Conservation (phyloP, 2,329 filamentous ascomycete genomes). For the Raffaelea deltoideospora region DNA sequence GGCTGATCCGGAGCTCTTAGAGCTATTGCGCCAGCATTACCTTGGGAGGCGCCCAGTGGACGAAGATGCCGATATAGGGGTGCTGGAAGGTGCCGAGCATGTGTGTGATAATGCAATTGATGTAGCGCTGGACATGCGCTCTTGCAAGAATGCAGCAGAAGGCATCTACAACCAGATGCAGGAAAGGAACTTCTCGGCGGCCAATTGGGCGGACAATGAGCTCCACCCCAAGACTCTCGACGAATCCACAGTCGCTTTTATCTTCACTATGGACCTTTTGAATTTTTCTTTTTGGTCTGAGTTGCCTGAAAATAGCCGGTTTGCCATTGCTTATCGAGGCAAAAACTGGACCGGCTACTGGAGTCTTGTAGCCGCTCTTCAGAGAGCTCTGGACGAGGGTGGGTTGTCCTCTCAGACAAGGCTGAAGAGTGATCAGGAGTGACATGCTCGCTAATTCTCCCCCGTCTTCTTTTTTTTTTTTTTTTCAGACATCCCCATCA, state of each 20-base stretch:
- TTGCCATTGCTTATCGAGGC: slow-evolving; percentile 67
- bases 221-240: slow-evolving; percentile 76
- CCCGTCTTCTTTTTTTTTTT: too few species aligned
- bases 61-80: slow-evolving; percentile 59
- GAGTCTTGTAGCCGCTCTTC: slow-evolving; percentile 77
- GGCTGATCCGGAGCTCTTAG: slow-evolving; percentile 73
- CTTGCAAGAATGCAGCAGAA: slow-evolving; percentile 68
- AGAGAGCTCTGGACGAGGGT: slow-evolving; percentile 81
- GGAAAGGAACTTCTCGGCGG: slow-evolving; percentile 65
- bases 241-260: slow-evolving; percentile 70
- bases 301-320: slow-evolving; percentile 51
- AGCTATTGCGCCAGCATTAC: slow-evolving; percentile 69
- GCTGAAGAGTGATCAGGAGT: too few species aligned
- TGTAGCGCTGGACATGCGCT: slow-evolving; percentile 71
- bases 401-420: not conserved
- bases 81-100: slow-evolving; percentile 68
- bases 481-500: slow-evolving; percentile 63
- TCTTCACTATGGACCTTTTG: slow-evolving; percentile 92
- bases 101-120: slow-evolving; percentile 90
- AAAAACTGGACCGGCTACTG: slow-evolving; percentile 88
- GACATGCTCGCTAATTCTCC: too few species aligned
- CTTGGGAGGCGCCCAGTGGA: slow-evolving; percentile 39
- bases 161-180: slow-evolving; percentile 72
- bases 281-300: slow-evolving; percentile 98
- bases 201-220: slow-evolving; percentile 77